phyloP scores from a whole-genome alignment of 2,329 filamentous ascomycete genomes.

The Fusarium torreyae region DNA sequence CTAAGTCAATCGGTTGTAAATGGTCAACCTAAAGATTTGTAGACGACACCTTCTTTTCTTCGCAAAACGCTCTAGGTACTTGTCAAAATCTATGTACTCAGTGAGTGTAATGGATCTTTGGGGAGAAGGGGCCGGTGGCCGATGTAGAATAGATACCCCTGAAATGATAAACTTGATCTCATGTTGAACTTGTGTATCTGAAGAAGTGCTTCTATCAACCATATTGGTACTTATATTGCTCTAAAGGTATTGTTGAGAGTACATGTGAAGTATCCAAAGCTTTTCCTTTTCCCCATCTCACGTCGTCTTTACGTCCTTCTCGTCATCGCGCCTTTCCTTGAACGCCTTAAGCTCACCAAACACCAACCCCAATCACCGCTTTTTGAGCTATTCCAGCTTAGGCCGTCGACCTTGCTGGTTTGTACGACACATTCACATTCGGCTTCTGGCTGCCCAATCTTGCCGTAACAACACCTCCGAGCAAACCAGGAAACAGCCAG shows the following conservation, averaged over 20 bases:
- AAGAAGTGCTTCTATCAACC: neutral
- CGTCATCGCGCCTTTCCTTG: neutral
- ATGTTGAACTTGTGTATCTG: constrained; percentile 1
- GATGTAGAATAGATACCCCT: constrained; percentile 62
- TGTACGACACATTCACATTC: constrained; percentile 48
- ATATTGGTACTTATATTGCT: neutral
- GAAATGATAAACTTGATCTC: constrained; percentile 48
- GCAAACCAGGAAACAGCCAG: constrained; percentile 87
- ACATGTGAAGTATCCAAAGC: neutral
- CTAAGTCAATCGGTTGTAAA: constrained; percentile 15
- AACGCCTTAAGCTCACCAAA: constrained; percentile 20
- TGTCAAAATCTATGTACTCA: constrained; percentile 18
- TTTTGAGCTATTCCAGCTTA: constrained; percentile 8
- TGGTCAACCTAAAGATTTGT: constrained; percentile 7
- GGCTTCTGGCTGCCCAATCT: constrained; percentile 74
- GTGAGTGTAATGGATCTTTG: constrained; percentile 28
- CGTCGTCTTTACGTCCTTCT: neutral
- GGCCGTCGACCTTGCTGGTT: constrained; percentile 41
- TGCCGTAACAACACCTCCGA: constrained; percentile 81
- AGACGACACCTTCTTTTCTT: constrained; percentile 6
- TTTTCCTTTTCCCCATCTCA: neutral
- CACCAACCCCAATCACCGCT: neutral
- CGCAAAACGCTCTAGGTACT: constrained; percentile 7
- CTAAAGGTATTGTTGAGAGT: neutral
- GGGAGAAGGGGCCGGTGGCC: constrained; percentile 39